Evolutionary conservation across 257 asterid species (phyloP).

Genomic region (Solanum virginianum): DNA sequence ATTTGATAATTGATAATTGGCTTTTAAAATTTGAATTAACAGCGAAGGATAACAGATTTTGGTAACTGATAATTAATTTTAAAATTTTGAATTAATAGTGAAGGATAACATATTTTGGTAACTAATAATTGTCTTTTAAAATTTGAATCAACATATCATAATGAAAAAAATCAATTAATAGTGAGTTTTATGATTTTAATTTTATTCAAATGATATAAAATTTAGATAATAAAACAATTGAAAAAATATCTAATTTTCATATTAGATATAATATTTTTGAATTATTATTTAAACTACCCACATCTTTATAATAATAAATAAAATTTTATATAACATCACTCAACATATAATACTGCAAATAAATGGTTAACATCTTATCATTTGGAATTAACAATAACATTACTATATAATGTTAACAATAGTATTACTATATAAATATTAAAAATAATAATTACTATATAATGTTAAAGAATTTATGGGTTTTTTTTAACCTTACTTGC

Average conservation of each 20-base stretch:
- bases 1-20: too few species aligned
- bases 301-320: background rate
- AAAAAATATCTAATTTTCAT: background rate
- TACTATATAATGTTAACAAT: background rate
- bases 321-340: background rate
- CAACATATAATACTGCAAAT: too few species aligned
- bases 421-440: too few species aligned
- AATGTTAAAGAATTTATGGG: background rate
- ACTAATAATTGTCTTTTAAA: too few species aligned
- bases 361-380: background rate
- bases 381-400: background rate
- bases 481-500: too few species aligned
- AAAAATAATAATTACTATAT: background rate
- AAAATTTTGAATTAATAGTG: background rate
- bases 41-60: too few species aligned
- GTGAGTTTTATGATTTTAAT: background rate
- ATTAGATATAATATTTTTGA: background rate
- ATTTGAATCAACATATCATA: too few species aligned
- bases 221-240: background rate
- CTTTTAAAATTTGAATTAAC: too few species aligned
- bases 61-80: too few species aligned
- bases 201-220: background rate
- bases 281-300: background rate
- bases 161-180: too few species aligned
- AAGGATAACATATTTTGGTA: background rate